A percentile compares a stretch with the other conserved stretches of the same genome.
phyloP scores from a whole-genome alignment of 2,329 filamentous ascomycete genomes.

The Penicillium sp. region DNA sequence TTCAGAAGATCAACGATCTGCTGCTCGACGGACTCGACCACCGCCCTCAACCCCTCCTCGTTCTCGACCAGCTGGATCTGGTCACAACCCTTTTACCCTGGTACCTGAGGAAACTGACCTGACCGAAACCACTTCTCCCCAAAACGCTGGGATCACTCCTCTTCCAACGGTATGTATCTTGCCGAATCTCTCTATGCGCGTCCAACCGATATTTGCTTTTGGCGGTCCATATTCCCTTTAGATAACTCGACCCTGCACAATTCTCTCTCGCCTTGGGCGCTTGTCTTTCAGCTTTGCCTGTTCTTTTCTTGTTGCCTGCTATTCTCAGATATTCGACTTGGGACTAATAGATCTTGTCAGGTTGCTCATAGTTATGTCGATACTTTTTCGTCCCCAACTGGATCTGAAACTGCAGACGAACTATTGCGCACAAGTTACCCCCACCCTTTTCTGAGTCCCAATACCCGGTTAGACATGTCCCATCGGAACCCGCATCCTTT shows the following conservation, averaged over 20 bases:
- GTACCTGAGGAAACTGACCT: not conserved
- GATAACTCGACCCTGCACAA: not conserved
- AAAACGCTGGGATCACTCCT: not conserved
- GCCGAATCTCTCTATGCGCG: not conserved
- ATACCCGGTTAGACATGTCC: slow-evolving; percentile 15
- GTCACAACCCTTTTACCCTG: not conserved
- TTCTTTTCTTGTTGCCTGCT: not conserved
- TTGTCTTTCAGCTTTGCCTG: not conserved
- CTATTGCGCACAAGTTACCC: slow-evolving; percentile 9
- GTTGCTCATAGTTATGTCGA: slow-evolving; percentile 19
- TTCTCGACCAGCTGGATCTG: not conserved
- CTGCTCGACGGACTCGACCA: not conserved
- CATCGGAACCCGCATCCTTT: not conserved
- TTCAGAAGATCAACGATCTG: slow-evolving; percentile 14
- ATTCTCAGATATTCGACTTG: not conserved
- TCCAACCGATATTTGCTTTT: not conserved
- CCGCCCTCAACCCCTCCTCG: slow-evolving; percentile 8
- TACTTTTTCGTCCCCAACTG: slow-evolving; percentile 4
- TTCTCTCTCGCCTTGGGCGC: too few species aligned
- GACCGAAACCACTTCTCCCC: not conserved
- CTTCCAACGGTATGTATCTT: slow-evolving; percentile 11
- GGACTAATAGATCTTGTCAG: slow-evolving; percentile 10
- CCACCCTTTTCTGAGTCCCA: slow-evolving; percentile 9
- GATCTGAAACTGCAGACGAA: slow-evolving; percentile 12
- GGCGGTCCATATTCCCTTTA: not conserved